A percentile compares a stretch with the other conserved stretches of the same genome.
Evolutionary conservation across 1,284 basidiomycete genomes (phyloP).

Genomic region (Apiotrichum montevideense): DNA sequence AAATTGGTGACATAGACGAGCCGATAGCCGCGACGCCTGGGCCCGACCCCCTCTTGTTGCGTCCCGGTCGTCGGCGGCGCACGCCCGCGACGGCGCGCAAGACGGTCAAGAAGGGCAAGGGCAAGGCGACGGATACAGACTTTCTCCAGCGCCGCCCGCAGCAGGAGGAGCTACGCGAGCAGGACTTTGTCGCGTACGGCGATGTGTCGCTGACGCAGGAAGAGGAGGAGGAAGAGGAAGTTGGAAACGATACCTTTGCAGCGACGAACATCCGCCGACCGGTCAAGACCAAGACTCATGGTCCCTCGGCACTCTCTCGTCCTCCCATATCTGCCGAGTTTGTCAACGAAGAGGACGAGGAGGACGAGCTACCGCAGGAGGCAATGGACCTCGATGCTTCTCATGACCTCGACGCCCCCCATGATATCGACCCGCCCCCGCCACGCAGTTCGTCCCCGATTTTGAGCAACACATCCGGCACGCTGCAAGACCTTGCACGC

Average conservation of each 20-base stretch:
- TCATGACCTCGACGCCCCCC: too few species aligned
- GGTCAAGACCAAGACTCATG: not conserved
- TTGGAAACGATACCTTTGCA: constrained; percentile 12
- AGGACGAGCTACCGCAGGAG: too few species aligned
- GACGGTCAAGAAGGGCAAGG: too few species aligned
- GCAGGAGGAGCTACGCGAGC: not conserved
- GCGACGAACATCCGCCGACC: not conserved
- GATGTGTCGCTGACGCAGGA: not conserved
- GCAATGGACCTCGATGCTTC: too few species aligned
- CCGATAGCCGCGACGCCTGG: constrained; percentile 5
- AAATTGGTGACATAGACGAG: not conserved
- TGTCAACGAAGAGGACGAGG: too few species aligned
- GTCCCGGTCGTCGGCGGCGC: too few species aligned
- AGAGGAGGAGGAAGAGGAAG: constrained; percentile 7
- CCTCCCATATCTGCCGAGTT: not conserved
- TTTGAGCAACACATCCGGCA: too few species aligned
- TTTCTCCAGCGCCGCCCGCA: not conserved
- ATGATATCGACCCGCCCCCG: too few species aligned
- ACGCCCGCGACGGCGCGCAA: too few species aligned
- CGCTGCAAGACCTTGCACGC: too few species aligned
- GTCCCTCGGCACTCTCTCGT: not conserved
- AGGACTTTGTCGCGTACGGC: not conserved
- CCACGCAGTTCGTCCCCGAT: too few species aligned
- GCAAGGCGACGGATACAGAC: not conserved
- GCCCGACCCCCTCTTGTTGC: constrained; percentile 4